Conservation (phyloP, 148 eudicot genomes). For the Camellia japonica region DNA sequence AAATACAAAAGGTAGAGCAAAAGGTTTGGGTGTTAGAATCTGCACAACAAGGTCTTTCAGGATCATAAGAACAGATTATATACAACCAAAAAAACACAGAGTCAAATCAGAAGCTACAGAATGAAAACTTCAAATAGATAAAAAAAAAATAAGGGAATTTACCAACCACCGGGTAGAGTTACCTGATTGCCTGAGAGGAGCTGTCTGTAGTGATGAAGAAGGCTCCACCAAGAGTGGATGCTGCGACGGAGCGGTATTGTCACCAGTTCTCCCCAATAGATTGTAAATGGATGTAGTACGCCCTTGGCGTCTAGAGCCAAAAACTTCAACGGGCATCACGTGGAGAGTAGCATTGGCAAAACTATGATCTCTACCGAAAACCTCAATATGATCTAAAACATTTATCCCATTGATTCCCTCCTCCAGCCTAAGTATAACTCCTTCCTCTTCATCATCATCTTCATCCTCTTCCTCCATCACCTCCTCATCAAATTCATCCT, state of each 20-base stretch:
- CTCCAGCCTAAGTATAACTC: constrained; percentile 78
- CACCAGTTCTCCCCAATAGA: constrained; percentile 80
- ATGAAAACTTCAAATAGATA: not conserved
- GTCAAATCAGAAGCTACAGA: not conserved
- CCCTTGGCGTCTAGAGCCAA: constrained; percentile 95
- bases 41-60: not conserved
- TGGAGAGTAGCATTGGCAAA: constrained; percentile 79
- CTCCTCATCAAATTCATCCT: constrained; percentile 92
- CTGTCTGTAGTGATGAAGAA: constrained; percentile 39
- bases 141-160: not conserved
- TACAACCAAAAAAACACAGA: not conserved
- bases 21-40: constrained; percentile 4
- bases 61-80: not conserved
- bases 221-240: constrained; percentile 92
- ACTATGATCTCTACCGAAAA: constrained; percentile 81
- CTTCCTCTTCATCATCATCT: constrained; percentile 95
- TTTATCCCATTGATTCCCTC: constrained; percentile 93
- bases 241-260: constrained; percentile 53
- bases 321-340: constrained; percentile 95
- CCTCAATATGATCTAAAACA: constrained; percentile 96
- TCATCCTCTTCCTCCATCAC: constrained; percentile 95
- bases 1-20: too few relatives aligned
- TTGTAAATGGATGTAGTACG: constrained; percentile 95
- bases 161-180: constrained; percentile 4
- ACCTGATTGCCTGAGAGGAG: constrained; percentile 71